phyloP scores from a whole-genome alignment of 768 basidiomycete species.

The Suillus variegatus region DNA sequence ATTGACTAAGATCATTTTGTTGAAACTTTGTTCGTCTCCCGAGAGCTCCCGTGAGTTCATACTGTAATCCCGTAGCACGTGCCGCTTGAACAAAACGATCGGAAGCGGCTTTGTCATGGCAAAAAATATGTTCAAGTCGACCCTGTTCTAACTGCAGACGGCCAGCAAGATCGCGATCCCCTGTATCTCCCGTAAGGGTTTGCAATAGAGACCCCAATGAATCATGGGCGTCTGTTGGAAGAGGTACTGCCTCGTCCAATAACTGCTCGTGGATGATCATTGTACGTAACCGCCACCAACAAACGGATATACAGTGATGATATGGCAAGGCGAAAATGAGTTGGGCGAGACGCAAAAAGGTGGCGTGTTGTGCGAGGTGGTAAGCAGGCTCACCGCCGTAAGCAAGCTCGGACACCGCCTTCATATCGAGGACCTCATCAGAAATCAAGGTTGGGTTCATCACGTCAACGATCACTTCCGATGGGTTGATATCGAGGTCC shows the following conservation, averaged over 20 bases:
- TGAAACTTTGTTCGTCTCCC: slow-evolving; percentile 97
- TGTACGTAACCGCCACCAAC: slow-evolving; percentile 87
- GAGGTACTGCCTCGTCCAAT: slow-evolving; percentile 79
- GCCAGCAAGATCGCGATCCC: slow-evolving; percentile 66
- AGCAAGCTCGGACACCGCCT: slow-evolving; percentile 75
- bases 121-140: slow-evolving; percentile 72
- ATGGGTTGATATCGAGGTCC: slow-evolving; percentile 59
- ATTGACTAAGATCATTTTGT: slow-evolving; percentile 78
- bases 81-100: slow-evolving; percentile 80
- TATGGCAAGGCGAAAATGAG: slow-evolving; percentile 61
- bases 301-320: slow-evolving; percentile 47
- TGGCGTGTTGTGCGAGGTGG: slow-evolving; percentile 73
- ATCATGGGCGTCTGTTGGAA: slow-evolving; percentile 43
- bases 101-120: slow-evolving; percentile 76
- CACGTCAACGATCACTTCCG: slow-evolving; percentile 41
- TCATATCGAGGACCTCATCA: slow-evolving; percentile 58
- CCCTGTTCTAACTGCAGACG: slow-evolving; percentile 76
- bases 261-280: slow-evolving; percentile 69
- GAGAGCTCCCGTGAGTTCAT: slow-evolving; percentile 89
- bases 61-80: slow-evolving; percentile 74
- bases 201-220: slow-evolving; percentile 44
- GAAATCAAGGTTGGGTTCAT: slow-evolving; percentile 28
- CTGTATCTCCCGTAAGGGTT: slow-evolving; percentile 43
- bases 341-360: slow-evolving; percentile 76
- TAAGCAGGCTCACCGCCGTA: slow-evolving; percentile 93